Evolutionary conservation across 176 grass and related monocot genomes (phyloP), one percentile per base, ranked within the genome.

Genomic region (Paspalum notatum): DNA sequence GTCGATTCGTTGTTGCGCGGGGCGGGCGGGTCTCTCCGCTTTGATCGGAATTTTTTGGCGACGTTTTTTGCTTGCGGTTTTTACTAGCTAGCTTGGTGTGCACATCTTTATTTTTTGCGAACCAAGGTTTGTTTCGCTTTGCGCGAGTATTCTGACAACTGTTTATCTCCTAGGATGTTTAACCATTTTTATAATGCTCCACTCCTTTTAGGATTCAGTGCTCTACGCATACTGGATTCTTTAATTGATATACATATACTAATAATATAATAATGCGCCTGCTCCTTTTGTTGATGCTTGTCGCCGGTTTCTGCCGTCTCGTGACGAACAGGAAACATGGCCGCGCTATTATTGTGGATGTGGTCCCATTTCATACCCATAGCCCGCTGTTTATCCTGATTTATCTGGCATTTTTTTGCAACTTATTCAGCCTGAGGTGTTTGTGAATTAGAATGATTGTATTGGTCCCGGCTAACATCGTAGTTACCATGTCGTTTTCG

Each of bases 101-200:
- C 53, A 39, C 3, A n/a, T 13, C 9, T 38, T 27, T 3, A 0
- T n/a, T 42, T 5, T 12, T 55, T 38, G 5, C 32, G 80, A 8
- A 52, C 4, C 1, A 20, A 54, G 11, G 40, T 1, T 12, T 16
- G 46, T 54, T 45, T 64, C 15, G 14, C 24, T 25, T 65, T 55
- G 44, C 10, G 46, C 22, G 3, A 51, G 46, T 10, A 24, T 8
- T 39, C 2, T 5, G 41, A 5, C 50, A 46, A 6, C 14, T 66
- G 24, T 80, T 73, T 74, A 51, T 75, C 48, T 72, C 67, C 48
- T 78, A 73, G 51, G 40, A 79, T 74, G 86, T 74, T 84, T 60
- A 66, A 66, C 12, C 12, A 39, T 82, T 32, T 32, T 47, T 22
- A 64, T 47, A 65, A 18, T 58, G 56, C 0, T 72, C 83, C 24